These are phyloP conservation scores for Salmacisia buchloeana DNA, from an alignment of 1,284 basidiomycete genomes.

Conservation along the genomic window DNA sequence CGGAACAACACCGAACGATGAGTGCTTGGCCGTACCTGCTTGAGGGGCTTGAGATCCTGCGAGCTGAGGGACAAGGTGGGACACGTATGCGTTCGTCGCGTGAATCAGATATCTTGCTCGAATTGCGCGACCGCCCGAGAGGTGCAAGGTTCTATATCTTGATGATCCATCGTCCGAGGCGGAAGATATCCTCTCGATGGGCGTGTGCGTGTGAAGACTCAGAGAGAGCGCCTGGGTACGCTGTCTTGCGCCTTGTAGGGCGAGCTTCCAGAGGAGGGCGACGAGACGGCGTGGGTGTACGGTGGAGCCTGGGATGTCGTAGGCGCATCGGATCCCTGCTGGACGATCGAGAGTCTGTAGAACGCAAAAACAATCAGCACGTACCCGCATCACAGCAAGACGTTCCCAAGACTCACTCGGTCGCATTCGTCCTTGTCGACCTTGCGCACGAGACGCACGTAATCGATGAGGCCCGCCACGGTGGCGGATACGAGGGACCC, in stretches of 20 bases:
- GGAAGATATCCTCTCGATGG: slow-evolving; percentile 12
- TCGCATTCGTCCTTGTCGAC: slow-evolving; percentile 22
- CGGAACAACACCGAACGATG: slow-evolving; percentile 61
- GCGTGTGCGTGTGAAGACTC: slow-evolving; percentile 17
- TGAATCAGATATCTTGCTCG: slow-evolving; percentile 64
- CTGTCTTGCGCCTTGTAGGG: slow-evolving; percentile 9
- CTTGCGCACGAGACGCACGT: slow-evolving; percentile 16
- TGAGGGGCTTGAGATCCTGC: slow-evolving; percentile 55
- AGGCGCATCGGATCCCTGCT: slow-evolving; percentile 18
- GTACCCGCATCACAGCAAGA: neutral
- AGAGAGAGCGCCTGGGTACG: slow-evolving; percentile 17
- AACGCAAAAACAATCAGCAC: neutral
- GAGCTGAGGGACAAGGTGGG: slow-evolving; percentile 64
- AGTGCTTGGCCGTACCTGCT: too few relatives aligned
- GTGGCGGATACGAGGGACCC: slow-evolving; percentile 17
- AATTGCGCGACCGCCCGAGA: slow-evolving; percentile 39
- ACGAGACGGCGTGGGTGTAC: slow-evolving; percentile 29
- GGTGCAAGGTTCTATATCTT: neutral
- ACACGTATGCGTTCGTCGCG: slow-evolving; percentile 71
- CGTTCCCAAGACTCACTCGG: neutral
- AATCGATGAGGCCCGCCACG: slow-evolving; percentile 12
- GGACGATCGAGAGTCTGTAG: slow-evolving; percentile 15
- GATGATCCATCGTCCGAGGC: neutral
- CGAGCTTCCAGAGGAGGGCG: slow-evolving; percentile 13
- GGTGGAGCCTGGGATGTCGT: slow-evolving; percentile 28